These are phyloP conservation scores for Vitis vinifera DNA, from an alignment of 164 flowering plant genomes.

Conservation along the genomic window DNA sequence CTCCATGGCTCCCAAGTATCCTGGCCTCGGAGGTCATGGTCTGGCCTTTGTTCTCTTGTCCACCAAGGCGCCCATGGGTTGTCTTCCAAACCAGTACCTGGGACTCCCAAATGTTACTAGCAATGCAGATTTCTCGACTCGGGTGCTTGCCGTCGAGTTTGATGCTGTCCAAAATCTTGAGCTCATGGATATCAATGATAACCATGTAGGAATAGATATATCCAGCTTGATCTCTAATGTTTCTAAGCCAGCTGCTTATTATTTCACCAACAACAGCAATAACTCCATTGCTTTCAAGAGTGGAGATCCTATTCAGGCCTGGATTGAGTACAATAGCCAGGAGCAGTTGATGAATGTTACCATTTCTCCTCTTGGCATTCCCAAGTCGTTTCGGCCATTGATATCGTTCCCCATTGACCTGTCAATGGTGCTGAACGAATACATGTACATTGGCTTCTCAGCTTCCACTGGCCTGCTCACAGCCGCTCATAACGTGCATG, in stretches of 20 bases:
- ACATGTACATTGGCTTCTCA: too few relatives aligned
- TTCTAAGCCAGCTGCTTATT: neutral
- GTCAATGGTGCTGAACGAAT: too few relatives aligned
- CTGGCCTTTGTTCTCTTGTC: neutral
- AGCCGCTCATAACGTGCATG: too few relatives aligned
- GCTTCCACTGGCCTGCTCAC: too few relatives aligned
- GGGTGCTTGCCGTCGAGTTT: conserved; percentile 21
- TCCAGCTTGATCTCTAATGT: neutral
- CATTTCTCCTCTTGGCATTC: too few relatives aligned
- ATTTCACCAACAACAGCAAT: too few relatives aligned
- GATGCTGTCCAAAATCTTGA: conserved; percentile 5
- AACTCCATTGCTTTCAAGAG: too few relatives aligned
- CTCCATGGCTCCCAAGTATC: neutral
- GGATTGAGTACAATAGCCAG: too few relatives aligned
- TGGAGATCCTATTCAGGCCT: too few relatives aligned
- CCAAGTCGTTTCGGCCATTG: too few relatives aligned
- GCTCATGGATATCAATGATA: neutral
- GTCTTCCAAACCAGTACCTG: neutral
- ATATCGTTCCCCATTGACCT: too few relatives aligned
- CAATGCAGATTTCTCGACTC: conserved; percentile 2
- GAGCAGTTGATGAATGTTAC: too few relatives aligned
- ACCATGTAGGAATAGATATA: conserved; percentile 3
- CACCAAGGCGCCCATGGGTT: neutral
- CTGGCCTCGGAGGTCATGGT: neutral
- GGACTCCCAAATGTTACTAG: conserved; percentile 8